Base-by-base conservation (phyloP, 2,329 filamentous ascomycete genomes). In the Diaporthe sp. region DNA sequence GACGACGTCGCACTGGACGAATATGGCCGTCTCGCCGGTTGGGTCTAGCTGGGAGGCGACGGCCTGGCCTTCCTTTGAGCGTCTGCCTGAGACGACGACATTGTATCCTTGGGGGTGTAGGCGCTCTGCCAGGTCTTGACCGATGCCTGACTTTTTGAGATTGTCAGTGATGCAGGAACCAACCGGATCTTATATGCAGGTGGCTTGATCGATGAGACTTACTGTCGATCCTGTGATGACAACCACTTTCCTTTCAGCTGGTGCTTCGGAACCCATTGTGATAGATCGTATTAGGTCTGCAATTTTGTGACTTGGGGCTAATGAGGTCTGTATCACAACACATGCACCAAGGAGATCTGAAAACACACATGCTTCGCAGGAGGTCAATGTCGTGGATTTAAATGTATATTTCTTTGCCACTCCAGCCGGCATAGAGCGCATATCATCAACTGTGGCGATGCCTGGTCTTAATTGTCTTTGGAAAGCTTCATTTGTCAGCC, bases 1-100 rank as follows among this genome's bases (percentile, higher is more conserved):
- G n/a, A 82, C 80, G 2, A 90, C 84, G 76, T 90, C 85, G 62
- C 62, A 68, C 31, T 39, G 62, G 13, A 53, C 31, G 62, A 68
- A 68, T 39, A 68, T 68, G 19, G 46, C 62, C 2, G 62, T 68
- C 2, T 53, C 46, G 1, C 62, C 31, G 0, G 46, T 68, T 1
- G 31, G 46, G 8, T 53, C 62, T 53, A 68, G 62, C 46, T 68
- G 31, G 4, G 44, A 25, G 12, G 46, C 62, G 22, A 68, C 5
- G 46, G 62, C 62, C 9, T 68, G 1, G 31, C 62, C 62, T 53
- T 53, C 46, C 46, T 68, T 39, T 28, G 46, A 3, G 31, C 62
- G 62, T 22, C 62, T 68, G 12, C 62, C 62, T 39, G 62, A 68
- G 22, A 68, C 31, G 46, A 68, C 62, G 31, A 68, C 6, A 5